phyloP scores from a whole-genome alignment of 495 filamentous ascomycete genomes.

The Aspergillus campestris region DNA sequence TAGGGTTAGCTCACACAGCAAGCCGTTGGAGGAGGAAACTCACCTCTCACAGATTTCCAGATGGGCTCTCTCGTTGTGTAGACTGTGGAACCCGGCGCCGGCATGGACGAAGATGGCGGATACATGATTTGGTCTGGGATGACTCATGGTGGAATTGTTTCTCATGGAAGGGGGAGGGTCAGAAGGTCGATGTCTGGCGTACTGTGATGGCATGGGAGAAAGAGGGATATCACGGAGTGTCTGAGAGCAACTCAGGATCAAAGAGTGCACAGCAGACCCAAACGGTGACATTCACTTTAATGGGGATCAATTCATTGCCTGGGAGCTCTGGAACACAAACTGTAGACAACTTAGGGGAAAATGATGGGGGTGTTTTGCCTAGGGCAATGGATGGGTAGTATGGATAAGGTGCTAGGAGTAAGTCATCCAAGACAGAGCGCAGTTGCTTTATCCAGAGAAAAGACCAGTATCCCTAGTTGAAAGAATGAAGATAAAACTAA shows the following conservation, averaged over 20 bases:
- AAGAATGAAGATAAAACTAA: no score
- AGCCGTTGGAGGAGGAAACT: conserved; percentile 24
- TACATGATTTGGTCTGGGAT: conserved; percentile 27
- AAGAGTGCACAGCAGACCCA: not conserved
- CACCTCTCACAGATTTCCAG: conserved; percentile 81
- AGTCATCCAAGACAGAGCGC: no score
- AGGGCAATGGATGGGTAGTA: no score
- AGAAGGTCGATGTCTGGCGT: not conserved
- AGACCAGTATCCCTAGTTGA: no score
- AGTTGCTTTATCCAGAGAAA: no score
- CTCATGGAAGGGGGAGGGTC: not conserved
- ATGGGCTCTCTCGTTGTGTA: conserved; percentile 72
- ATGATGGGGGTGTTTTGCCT: no score
- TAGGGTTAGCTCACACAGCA: conserved; percentile 1
- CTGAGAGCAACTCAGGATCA: not conserved
- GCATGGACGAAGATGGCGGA: conserved; percentile 91
- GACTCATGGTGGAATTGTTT: conserved; percentile 17
- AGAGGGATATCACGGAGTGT: not conserved
- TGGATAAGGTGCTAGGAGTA: no score
- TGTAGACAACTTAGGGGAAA: no score
- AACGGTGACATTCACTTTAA: not conserved
- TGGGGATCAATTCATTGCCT: not conserved
- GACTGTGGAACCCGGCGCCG: conserved; percentile 89
- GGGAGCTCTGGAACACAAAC: no score
- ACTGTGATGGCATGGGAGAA: not conserved